Conservation (phyloP, 768 basidiomycete genomes). For the Flagelloscypha sp. region DNA sequence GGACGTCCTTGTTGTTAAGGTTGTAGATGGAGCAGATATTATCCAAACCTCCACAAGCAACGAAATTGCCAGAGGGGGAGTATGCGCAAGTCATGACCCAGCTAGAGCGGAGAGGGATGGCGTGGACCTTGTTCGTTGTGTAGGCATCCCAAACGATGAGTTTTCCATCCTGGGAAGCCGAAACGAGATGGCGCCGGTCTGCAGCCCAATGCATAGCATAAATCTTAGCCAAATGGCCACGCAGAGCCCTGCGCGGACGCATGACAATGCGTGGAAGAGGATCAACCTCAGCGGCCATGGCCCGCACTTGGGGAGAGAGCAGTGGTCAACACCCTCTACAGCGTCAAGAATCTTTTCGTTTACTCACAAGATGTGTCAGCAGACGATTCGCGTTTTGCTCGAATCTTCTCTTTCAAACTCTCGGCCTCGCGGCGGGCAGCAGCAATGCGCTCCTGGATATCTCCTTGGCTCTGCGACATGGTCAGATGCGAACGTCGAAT, state of each 20-base stretch:
- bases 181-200: slow-evolving; percentile 94
- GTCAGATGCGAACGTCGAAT: too few relatives aligned
- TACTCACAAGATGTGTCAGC: slow-evolving; percentile 95
- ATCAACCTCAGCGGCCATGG: slow-evolving; percentile 97
- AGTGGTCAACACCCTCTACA: slow-evolving; percentile 11
- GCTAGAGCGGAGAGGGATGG: slow-evolving; percentile 92
- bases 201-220: slow-evolving; percentile 99
- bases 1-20: slow-evolving; percentile 65
- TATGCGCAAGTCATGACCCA: slow-evolving; percentile 99
- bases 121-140: slow-evolving; percentile 99
- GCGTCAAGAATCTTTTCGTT: slow-evolving; percentile 2
- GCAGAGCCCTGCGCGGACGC: slow-evolving; percentile 89
- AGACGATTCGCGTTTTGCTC: slow-evolving; percentile 90
- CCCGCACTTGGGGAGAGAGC: slow-evolving; percentile 57
- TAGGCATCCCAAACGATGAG: slow-evolving; percentile 99
- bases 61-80: slow-evolving; percentile 92
- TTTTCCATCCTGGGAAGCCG: slow-evolving; percentile 99
- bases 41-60: slow-evolving; percentile 97
- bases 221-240: slow-evolving; percentile 98
- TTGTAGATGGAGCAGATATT: slow-evolving; percentile 99
- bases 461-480: slow-evolving; percentile 77
- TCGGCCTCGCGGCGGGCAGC: slow-evolving; percentile 96
- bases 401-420: slow-evolving; percentile 96
- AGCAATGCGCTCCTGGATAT: slow-evolving; percentile 89
- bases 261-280: slow-evolving; percentile 94